Base-by-base conservation (phyloP, 768 basidiomycete species). In the Xerocomus spinulosus region DNA sequence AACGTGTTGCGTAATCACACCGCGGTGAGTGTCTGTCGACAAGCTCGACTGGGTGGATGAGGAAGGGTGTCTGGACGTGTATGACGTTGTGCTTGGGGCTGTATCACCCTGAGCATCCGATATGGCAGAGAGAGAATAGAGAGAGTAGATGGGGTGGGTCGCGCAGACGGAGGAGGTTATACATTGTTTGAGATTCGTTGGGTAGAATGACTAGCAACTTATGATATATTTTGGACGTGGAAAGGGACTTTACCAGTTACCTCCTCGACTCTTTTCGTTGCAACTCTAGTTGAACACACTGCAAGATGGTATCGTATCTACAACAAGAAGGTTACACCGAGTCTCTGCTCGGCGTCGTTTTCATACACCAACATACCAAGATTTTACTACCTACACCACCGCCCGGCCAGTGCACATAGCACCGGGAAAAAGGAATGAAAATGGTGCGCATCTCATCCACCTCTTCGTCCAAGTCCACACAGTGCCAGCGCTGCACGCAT, bases 31-130 rank as follows among this genome's bases (percentile, higher is more conserved):
- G 21, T 55, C 60, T 3, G 79, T 87, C 24, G 62, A 64, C 9
- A 49, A 65, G 18, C 75, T 92, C 26, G 85, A 90, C 58, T 91
- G 89, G 89, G 73, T 78, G 45, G 40, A 13, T 6, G 36, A 23
- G 14, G 26, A 37, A 10, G 29, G 8, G 13, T 15, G 9, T 8
- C 24, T 4, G n/a, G 55, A 30, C 2, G 5, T 18, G 3, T 89
- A 86, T 66, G 82, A 90, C 46, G 59, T 88, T 20, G 75, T 92
- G 26, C 69, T 92, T 32, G 90, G 82, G 0, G 87, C 90, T 91
- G 9, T 92, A 92, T 64, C 77, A 88, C 51, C 77, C 80, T 0
- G 65, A 73, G 15, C 88, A 90, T 59, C 83, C 85, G 3, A 49
- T 62, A 9, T 87, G 82, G 24, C 24, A 60, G 66, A 48, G 73